Conservation (phyloP, 768 basidiomycete genomes). For the Trametes villosa region DNA sequence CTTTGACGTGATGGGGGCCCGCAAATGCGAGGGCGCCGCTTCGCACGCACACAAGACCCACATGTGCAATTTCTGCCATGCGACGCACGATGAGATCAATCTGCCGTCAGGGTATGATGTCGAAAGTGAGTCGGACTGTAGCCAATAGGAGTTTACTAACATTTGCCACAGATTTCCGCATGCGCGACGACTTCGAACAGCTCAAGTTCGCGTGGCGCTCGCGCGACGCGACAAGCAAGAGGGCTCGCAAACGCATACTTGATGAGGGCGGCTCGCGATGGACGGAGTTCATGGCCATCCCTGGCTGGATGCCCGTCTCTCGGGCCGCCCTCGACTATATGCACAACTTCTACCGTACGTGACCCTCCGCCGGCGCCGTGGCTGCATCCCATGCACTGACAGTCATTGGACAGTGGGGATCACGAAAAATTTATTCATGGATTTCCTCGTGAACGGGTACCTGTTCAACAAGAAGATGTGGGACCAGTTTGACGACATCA, state of each 20-base stretch:
- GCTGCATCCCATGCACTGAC: neutral
- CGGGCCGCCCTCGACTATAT: neutral
- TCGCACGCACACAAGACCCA: neutral
- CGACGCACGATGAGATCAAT: neutral
- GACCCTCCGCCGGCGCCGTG: neutral
- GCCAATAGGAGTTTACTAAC: neutral
- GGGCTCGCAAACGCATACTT: neutral
- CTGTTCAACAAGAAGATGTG: neutral
- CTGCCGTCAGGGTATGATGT: neutral
- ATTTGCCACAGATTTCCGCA: neutral
- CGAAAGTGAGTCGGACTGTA: neutral
- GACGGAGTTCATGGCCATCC: neutral
- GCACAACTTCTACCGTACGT: neutral
- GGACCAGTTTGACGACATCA: neutral
- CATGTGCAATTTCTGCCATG: neutral
- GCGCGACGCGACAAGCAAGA: neutral
- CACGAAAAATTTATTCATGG: neutral
- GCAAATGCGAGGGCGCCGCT: neutral
- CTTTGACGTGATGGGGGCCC: neutral
- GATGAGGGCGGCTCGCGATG: neutral
- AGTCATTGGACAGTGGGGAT: neutral
- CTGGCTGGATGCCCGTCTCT: neutral
- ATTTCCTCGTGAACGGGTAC: neutral
- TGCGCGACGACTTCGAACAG: neutral
- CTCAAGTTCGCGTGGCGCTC: neutral